Evolutionary conservation across 768 basidiomycete genomes (phyloP).

Genomic region (Flagelloscypha sp.): DNA sequence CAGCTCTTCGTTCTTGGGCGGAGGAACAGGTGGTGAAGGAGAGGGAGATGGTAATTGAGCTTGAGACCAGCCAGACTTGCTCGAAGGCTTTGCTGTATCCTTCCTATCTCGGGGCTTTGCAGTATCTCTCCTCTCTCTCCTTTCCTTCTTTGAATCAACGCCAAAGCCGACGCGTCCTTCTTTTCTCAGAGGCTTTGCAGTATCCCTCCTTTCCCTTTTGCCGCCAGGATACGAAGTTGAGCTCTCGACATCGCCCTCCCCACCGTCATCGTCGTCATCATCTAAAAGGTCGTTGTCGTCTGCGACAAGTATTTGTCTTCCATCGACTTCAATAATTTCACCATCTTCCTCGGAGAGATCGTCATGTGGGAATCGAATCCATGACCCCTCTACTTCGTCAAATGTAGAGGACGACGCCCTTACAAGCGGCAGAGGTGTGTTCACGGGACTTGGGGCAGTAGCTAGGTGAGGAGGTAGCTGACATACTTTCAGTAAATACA

Average conservation of each 20-base stretch:
- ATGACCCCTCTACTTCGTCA: constrained; percentile 1
- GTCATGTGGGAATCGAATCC: no score
- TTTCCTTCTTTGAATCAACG: constrained; percentile 16
- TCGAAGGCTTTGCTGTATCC: constrained; percentile 17
- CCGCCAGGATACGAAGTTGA: no score
- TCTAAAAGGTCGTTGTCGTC: no score
- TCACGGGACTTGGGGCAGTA: constrained; percentile 14
- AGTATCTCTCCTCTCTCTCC: constrained; percentile 13
- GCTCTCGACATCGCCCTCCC: no score
- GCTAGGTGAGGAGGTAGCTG: background rate
- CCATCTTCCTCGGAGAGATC: no score
- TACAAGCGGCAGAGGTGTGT: background rate
- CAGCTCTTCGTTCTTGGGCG: constrained; percentile 14
- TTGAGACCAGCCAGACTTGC: constrained; percentile 21
- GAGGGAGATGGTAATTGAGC: constrained; percentile 12
- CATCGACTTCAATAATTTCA: no score
- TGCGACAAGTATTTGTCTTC: no score
- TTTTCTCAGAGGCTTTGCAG: no score
- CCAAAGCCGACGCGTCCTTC: no score
- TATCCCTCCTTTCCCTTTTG: no score
- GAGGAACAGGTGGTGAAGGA: constrained; percentile 5
- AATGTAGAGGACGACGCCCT: background rate
- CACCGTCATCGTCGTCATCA: no score
- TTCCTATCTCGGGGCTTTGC: constrained; percentile 8
- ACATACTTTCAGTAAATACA: background rate